Conservation (phyloP, 768 basidiomycete genomes). For the Rubroboletus pulcherrimus region DNA sequence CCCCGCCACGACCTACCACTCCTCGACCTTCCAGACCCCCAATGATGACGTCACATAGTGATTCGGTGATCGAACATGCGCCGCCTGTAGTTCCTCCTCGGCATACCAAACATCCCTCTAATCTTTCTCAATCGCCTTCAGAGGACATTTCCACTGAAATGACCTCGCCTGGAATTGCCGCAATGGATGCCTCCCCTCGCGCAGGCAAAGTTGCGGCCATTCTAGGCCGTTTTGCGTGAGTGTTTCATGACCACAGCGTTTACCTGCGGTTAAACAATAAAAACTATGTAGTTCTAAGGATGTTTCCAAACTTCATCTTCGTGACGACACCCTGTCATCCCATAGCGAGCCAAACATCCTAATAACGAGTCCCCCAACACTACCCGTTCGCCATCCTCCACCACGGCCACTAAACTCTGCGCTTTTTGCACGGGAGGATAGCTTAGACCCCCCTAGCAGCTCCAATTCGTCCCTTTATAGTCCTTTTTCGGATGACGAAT, state of each 20-base stretch:
- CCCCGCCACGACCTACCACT: slow-evolving; percentile 17
- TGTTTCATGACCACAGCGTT: neutral
- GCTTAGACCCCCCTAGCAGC: slow-evolving; percentile 15
- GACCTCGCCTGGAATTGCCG: neutral
- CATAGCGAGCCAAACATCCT: slow-evolving; percentile 26
- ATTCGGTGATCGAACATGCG: slow-evolving; percentile 12
- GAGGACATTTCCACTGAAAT: slow-evolving; percentile 3
- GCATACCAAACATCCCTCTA: slow-evolving; percentile 7
- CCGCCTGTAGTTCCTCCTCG: slow-evolving; percentile 19
- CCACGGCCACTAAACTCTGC: slow-evolving; percentile 10
- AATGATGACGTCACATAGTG: slow-evolving; percentile 20
- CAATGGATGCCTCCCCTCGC: slow-evolving; percentile 6
- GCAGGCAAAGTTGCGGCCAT: slow-evolving; percentile 36
- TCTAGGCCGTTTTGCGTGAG: slow-evolving; percentile 32
- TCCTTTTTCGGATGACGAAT: slow-evolving; percentile 32
- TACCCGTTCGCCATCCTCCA: slow-evolving; percentile 20
- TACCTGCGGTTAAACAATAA: neutral
- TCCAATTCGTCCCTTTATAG: slow-evolving; percentile 23
- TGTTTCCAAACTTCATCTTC: slow-evolving; percentile 13
- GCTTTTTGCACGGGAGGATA: slow-evolving; percentile 23
- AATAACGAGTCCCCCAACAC: slow-evolving; percentile 18
- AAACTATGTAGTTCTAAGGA: slow-evolving; percentile 17
- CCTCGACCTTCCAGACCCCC: slow-evolving; percentile 16
- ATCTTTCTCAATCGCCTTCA: slow-evolving; percentile 2
- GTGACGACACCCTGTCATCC: slow-evolving; percentile 15